Percentiles rank a stretch among this genome's conserved stretches.
Evolutionary conservation across 2,329 filamentous ascomycete genomes (phyloP).

Genomic region (Fusarium fracticaudum): DNA sequence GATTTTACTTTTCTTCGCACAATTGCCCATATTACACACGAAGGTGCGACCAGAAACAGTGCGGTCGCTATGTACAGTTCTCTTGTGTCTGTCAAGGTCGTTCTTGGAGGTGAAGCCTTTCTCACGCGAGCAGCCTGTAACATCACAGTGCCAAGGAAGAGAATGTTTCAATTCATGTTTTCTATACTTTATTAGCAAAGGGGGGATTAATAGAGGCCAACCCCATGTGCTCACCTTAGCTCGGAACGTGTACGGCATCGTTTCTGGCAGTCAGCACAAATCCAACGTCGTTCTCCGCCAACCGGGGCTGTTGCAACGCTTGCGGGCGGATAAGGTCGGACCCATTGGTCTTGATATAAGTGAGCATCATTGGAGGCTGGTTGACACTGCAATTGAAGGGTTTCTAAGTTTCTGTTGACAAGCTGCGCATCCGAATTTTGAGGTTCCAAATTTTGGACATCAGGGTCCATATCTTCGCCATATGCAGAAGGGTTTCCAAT

Average conservation of each 20-base stretch:
- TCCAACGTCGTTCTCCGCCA: slow-evolving; percentile 29
- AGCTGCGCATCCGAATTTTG: slow-evolving; percentile 25
- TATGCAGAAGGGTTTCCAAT: slow-evolving; percentile 55
- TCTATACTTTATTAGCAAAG: slow-evolving; percentile 55
- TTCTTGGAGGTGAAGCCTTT: slow-evolving; percentile 82
- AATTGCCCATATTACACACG: slow-evolving; percentile 40
- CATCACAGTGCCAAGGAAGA: slow-evolving; percentile 72
- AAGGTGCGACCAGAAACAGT: slow-evolving; percentile 36
- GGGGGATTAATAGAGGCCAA: not conserved
- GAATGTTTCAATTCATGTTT: slow-evolving; percentile 79
- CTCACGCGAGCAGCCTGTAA: slow-evolving; percentile 63
- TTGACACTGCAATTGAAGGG: slow-evolving; percentile 39
- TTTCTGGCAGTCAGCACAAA: slow-evolving; percentile 54
- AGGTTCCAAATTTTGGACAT: slow-evolving; percentile 47
- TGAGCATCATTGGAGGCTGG: not conserved
- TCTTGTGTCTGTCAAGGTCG: slow-evolving; percentile 82
- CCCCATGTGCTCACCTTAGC: slow-evolving; percentile 56
- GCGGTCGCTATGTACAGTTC: slow-evolving; percentile 72
- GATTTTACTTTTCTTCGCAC: slow-evolving; percentile 59
- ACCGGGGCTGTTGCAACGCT: slow-evolving; percentile 30
- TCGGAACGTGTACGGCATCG: slow-evolving; percentile 63
- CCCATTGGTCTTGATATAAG: slow-evolving; percentile 25
- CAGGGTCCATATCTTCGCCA: slow-evolving; percentile 54
- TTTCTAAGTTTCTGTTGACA: slow-evolving; percentile 48
- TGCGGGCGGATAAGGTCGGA: slow-evolving; percentile 10